Percentiles rank a stretch among this genome's conserved stretches.
phyloP scores from a whole-genome alignment of 257 asterid species.

The Solanum clarkiae region DNA sequence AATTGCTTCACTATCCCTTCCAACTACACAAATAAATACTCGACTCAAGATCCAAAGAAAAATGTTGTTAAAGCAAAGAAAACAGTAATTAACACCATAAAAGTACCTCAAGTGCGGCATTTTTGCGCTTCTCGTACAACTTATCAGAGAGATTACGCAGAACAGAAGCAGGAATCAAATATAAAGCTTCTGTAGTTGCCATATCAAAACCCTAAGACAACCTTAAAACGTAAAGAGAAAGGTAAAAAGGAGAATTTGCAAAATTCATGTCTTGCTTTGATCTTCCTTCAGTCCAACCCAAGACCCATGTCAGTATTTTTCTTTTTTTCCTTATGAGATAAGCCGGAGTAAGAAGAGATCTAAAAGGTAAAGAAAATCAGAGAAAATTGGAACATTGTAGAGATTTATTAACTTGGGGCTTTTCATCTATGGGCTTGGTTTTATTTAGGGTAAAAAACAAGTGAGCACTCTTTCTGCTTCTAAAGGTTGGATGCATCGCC shows the following conservation, averaged over 20 bases:
- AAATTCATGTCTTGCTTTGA: neutral
- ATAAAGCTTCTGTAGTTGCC: conserved; percentile 48
- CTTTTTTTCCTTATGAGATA: neutral
- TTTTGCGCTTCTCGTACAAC: conserved; percentile 93
- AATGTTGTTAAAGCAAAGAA: neutral
- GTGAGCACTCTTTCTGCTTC: neutral
- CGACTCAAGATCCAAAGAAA: neutral
- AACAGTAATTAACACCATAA: neutral
- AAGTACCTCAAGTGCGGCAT: conserved; percentile 93
- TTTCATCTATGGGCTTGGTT: neutral
- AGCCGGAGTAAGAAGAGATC: neutral
- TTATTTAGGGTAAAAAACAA: neutral
- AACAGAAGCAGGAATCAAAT: conserved; percentile 76
- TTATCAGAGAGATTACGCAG: conserved; percentile 92
- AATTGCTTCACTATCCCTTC: conserved; percentile 94
- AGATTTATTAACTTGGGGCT: neutral
- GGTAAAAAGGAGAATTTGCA: neutral
- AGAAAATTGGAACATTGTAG: neutral
- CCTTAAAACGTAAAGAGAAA: neutral
- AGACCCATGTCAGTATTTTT: neutral
- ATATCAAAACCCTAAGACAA: conserved; percentile 20
- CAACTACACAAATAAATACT: conserved; percentile 33
- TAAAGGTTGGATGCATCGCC: neutral
- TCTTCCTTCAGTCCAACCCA: neutral
- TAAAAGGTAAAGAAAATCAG: neutral